These are phyloP conservation scores for Phanerochaete carnosa DNA, from an alignment of 768 basidiomycete genomes.

Conservation along the genomic window DNA sequence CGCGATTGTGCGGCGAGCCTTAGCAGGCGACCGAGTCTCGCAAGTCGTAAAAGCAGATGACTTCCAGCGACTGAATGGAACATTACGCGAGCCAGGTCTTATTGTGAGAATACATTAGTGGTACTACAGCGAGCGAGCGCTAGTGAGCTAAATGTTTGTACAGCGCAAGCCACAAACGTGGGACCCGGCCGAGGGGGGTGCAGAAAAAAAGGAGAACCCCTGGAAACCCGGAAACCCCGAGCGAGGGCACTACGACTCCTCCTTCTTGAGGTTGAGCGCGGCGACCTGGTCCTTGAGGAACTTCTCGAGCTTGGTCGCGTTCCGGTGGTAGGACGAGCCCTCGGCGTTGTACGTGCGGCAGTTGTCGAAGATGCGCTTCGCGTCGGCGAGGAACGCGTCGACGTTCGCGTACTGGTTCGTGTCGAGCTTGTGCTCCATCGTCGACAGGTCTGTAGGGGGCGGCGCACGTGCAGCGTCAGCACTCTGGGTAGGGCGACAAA, in stretches of 20 bases:
- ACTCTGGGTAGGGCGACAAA: background rate
- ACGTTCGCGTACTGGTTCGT: slow-evolving; percentile 78
- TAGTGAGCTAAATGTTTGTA: no score
- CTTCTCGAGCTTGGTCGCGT: slow-evolving; percentile 82
- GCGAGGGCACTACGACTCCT: slow-evolving; percentile 19
- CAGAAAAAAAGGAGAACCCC: no score
- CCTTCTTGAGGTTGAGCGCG: slow-evolving; percentile 22
- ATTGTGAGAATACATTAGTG: background rate
- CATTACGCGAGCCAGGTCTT: background rate
- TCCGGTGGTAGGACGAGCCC: slow-evolving; percentile 73
- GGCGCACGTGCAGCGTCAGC: background rate
- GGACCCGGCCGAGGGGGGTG: no score
- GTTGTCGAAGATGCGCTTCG: slow-evolving; percentile 84
- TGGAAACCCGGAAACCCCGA: no score
- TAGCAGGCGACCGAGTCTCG: no score
- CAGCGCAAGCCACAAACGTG: no score
- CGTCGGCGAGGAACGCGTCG: slow-evolving; percentile 74
- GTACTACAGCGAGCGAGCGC: no score
- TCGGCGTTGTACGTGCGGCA: slow-evolving; percentile 88
- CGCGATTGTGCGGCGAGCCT: no score
- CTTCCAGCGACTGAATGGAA: no score
- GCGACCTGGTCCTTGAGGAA: slow-evolving; percentile 52
- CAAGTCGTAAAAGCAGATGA: no score
- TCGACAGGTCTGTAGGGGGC: slow-evolving; percentile 62
- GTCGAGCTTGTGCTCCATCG: slow-evolving; percentile 89